Conservation (phyloP, 179 eudicot species). For the Gypsophila paniculata region DNA sequence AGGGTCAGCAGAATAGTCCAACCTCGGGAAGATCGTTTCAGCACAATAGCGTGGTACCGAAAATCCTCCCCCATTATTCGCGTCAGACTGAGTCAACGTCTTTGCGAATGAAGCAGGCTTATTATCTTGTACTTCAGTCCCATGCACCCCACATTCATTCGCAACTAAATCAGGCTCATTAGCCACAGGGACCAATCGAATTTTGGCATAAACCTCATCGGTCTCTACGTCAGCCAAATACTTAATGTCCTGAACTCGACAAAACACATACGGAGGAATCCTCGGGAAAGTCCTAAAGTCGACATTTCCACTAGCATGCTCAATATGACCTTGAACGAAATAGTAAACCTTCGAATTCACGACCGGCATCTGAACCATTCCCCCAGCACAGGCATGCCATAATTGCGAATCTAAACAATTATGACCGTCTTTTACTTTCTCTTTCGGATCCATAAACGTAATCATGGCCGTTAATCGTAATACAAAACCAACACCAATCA, state of each 20-base stretch:
- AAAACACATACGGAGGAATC: constrained; percentile 49
- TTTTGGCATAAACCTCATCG: constrained; percentile 76
- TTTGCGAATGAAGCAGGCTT: constrained; percentile 79
- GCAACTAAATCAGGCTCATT: constrained; percentile 40
- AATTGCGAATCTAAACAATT: constrained; percentile 70
- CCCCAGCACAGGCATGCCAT: constrained; percentile 99
- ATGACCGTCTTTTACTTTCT: constrained; percentile 48
- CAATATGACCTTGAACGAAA: constrained; percentile 87
- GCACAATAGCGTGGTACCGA: constrained; percentile 95
- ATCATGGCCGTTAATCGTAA: constrained; percentile 41
- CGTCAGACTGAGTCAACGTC: constrained; percentile 90
- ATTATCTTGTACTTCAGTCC: constrained; percentile 46
- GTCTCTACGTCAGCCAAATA: constrained; percentile 74
- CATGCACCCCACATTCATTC: constrained; percentile 39
- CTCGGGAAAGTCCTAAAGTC: constrained; percentile 54
- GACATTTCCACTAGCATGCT: constrained; percentile 53
- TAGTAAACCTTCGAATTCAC: constrained; percentile 61
- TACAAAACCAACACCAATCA: constrained; percentile 18
- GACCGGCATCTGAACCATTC: constrained; percentile 79
- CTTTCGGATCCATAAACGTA: constrained; percentile 56
- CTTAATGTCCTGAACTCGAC: constrained; percentile 53
- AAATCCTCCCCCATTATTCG: constrained; percentile 93
- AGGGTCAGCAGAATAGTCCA: constrained; percentile 79
- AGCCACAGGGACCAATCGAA: constrained; percentile 46
- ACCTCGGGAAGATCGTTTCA: constrained; percentile 74